Conservation (phyloP, 768 basidiomycete species). For the Suillus alpinus region DNA sequence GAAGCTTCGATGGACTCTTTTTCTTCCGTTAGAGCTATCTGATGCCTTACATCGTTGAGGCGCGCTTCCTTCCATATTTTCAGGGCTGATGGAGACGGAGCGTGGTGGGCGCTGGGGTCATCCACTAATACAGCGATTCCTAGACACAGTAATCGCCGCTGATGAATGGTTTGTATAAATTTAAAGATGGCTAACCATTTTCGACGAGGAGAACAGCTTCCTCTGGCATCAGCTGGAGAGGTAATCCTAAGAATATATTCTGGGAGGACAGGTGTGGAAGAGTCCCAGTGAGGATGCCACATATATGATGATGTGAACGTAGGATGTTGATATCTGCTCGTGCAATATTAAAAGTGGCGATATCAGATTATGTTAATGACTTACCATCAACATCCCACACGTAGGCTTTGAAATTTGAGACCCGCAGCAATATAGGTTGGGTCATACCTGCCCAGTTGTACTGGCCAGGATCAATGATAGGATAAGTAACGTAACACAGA, state of each 20-base stretch:
- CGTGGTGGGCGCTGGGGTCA: constrained; percentile 56
- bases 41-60: constrained; percentile 42
- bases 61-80: constrained; percentile 52
- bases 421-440: constrained; percentile 53
- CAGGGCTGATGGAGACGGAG: constrained; percentile 47
- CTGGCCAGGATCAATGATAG: not conserved
- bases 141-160: constrained; percentile 27
- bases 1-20: constrained; percentile 47
- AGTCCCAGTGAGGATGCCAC: constrained; percentile 85
- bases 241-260: constrained; percentile 94
- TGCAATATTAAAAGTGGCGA: constrained; percentile 2
- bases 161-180: not conserved
- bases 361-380: constrained; percentile 7
- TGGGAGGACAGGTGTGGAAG: constrained; percentile 94
- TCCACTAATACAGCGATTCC: constrained; percentile 78
- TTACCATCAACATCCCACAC: constrained; percentile 88
- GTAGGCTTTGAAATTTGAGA: constrained; percentile 78
- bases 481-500: not conserved
- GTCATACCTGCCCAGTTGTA: not conserved
- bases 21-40: constrained; percentile 47
- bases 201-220: constrained; percentile 87
- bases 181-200: constrained; percentile 51
- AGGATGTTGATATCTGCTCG: constrained; percentile 72
- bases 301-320: constrained; percentile 77
- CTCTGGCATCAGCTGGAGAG: constrained; percentile 84